Base-by-base conservation (phyloP, 306 rosid species). In the Canavalia ensiformis region DNA sequence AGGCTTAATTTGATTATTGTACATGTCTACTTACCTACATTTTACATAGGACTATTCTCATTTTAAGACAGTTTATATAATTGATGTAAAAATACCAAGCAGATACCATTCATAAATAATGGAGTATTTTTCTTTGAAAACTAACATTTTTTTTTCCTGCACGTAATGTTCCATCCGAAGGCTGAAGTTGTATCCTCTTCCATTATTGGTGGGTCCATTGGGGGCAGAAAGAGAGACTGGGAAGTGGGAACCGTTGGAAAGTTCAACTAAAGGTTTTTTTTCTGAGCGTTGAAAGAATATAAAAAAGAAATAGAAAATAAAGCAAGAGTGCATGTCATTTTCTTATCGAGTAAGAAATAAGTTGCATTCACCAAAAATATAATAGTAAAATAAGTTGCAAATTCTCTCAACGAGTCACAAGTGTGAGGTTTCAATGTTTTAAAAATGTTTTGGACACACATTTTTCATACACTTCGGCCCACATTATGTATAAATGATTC, bases 131-230 rank as follows among this genome's bases (percentile, higher is more conserved):
- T 50, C 10, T 39, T 46, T 10, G 46, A 58, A 18, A 18, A 31
- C 68, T 11, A 68, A 29, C 39, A 39, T 18, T 10, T 54, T 13
- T 31, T 73, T 30, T 72, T 63, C 6, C 35, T 63, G 42, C 34
- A 33, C 4, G 51, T 56, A 49, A 68, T 7, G 78, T 76, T 44
- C 66, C 69, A 75, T 70, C 42, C 2, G 39, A 71, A 69, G 56
- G 45, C 57, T 70, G 55, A 62, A 80, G 71, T 54, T 45, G 37
- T 8, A 45, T 76, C 33, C 28, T 72, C n/a, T 46, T 71, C 28
- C 18, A 68, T 52, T 82, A 74, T 74, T 70, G 74, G 79, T 56
- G 86, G 81, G 73, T 45, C 78, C 29, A 59, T 9, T 52, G 74
- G 58, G 75, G 51, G 31, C 76, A 72, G 34, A 56, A 34, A 18